These are phyloP conservation scores for Aquilaria malaccensis DNA, from an alignment of 345 rosid species.

Conservation along the genomic window DNA sequence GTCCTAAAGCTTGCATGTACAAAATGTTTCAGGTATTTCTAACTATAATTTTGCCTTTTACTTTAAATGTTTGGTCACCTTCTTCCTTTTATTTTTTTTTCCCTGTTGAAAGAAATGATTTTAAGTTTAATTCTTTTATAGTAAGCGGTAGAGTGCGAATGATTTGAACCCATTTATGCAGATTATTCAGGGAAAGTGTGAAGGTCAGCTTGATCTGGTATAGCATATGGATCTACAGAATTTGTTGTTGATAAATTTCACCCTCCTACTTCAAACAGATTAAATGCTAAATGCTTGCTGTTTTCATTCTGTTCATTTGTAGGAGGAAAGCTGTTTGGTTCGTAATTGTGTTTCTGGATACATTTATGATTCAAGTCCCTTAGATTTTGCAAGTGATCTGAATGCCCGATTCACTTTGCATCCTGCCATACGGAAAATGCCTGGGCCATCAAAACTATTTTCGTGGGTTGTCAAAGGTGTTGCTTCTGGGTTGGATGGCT, in stretches of 20 bases:
- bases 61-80: background rate
- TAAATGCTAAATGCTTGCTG: background rate
- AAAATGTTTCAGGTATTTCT: conserved; percentile 67
- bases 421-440: conserved; percentile 57
- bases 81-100: background rate
- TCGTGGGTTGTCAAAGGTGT: conserved; percentile 82
- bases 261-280: background rate
- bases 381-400: conserved; percentile 82
- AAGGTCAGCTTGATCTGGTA: conserved; percentile 59
- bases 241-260: background rate
- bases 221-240: conserved; percentile 8
- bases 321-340: conserved; percentile 68
- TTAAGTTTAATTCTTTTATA: background rate
- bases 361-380: conserved; percentile 80
- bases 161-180: conserved; percentile 22
- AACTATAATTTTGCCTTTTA: background rate
- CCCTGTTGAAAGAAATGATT: background rate
- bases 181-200: conserved; percentile 52
- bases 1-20: conserved; percentile 88
- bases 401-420: conserved; percentile 60
- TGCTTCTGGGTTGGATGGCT: conserved; percentile 69
- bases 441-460: conserved; percentile 58
- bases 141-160: background rate
- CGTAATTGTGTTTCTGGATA: conserved; percentile 79
- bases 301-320: conserved; percentile 12